Evolutionary conservation across 1,139 yeast species (phyloP).

Genomic region (Yarrowia galli): DNA sequence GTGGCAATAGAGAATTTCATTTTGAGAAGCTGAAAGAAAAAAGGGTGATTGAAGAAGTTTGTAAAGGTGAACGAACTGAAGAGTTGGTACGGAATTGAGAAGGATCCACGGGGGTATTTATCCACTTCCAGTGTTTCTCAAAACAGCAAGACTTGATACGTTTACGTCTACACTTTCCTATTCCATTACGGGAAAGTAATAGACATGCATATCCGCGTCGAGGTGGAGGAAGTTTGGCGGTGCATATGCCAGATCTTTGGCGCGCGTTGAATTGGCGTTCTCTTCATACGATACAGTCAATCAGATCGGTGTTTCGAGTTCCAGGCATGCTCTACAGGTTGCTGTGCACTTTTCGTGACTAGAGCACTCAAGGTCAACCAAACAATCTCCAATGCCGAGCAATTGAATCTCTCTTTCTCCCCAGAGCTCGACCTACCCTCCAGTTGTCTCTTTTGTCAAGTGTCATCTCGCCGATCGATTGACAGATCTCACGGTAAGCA

Average conservation of each 20-base stretch:
- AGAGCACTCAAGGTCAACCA: too few species aligned
- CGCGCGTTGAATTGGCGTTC: background rate
- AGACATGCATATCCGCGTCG: background rate
- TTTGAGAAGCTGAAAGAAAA: conserved; percentile 20
- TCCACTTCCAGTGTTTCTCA: background rate
- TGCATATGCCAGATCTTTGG: background rate
- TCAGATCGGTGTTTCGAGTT: too few species aligned
- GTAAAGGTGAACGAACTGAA: conserved; percentile 18
- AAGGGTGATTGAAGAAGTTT: background rate
- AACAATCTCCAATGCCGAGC: too few species aligned
- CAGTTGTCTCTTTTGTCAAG: conserved; percentile 24
- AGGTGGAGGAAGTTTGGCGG: background rate
- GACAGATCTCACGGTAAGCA: background rate
- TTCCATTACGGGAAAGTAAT: conserved; percentile 20
- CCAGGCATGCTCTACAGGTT: too few species aligned
- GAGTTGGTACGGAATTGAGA: conserved; percentile 10
- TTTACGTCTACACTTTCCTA: conserved; percentile 9
- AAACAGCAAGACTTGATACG: background rate
- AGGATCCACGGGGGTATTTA: background rate
- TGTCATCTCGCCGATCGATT: background rate
- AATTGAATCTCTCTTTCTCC: background rate
- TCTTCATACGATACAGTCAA: background rate
- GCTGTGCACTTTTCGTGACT: too few species aligned
- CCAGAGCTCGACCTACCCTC: background rate
- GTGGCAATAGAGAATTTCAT: conserved; percentile 27